Evolutionary conservation across 2,329 filamentous ascomycete genomes (phyloP).

Genomic region (Xylariaceae sp.): DNA sequence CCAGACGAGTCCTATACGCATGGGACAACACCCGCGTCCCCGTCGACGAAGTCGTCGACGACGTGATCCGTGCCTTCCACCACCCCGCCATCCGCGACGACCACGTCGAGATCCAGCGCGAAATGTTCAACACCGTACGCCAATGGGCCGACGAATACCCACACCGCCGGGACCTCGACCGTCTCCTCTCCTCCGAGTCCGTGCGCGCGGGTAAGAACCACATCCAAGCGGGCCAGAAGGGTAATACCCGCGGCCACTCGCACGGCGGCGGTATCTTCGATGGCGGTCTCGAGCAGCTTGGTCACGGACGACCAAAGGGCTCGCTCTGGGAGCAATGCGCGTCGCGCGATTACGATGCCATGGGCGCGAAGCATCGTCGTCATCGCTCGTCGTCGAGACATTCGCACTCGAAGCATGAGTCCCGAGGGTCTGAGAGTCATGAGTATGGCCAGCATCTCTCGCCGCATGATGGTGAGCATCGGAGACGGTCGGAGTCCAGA

Average conservation of each 20-base stretch:
- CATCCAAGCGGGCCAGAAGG: slow-evolving; percentile 38
- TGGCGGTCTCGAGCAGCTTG: slow-evolving; percentile 37
- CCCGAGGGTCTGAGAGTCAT: too few species aligned
- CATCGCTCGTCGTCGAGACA: slow-evolving; percentile 23
- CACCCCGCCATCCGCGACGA: slow-evolving; percentile 80
- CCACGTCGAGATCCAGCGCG: slow-evolving; percentile 69
- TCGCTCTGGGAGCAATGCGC: slow-evolving; percentile 59
- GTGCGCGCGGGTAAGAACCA: slow-evolving; percentile 83
- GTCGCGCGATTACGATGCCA: slow-evolving; percentile 51
- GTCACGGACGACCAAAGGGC: slow-evolving; percentile 54
- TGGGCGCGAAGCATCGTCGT: slow-evolving; percentile 44
- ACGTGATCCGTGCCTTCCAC: slow-evolving; percentile 80
- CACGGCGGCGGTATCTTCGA: slow-evolving; percentile 38
- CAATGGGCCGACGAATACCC: slow-evolving; percentile 70
- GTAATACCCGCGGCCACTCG: slow-evolving; percentile 33
- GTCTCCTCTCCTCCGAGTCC: slow-evolving; percentile 73
- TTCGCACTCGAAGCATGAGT: slow-evolving; percentile 14
- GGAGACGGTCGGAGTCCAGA: too few species aligned
- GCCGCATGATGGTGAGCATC: too few species aligned
- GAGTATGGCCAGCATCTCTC: too few species aligned
- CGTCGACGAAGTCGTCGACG: slow-evolving; percentile 75
- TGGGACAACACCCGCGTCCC: slow-evolving; percentile 85
- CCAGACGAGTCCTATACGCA: slow-evolving; percentile 73
- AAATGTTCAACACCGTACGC: slow-evolving; percentile 84
- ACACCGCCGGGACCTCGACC: slow-evolving; percentile 63